A percentile compares a stretch with the other conserved stretches of the same genome.
Evolutionary conservation across 768 basidiomycete species (phyloP).

Genomic region (Flagelloscypha sp.): DNA sequence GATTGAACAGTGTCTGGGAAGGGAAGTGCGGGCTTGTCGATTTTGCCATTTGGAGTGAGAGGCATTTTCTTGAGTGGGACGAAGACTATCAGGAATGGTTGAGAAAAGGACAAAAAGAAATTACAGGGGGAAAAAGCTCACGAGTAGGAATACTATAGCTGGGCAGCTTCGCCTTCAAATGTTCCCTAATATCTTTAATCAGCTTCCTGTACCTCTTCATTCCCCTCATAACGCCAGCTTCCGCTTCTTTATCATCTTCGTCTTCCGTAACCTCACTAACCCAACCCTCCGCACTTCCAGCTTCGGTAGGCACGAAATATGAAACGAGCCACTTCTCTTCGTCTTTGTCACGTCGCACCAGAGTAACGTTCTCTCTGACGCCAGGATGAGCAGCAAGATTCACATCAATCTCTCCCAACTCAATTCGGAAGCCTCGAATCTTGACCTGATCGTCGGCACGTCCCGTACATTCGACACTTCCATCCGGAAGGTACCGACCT

Average conservation of each 20-base stretch:
- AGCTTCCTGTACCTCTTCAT: conserved; percentile 77
- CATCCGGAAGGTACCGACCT: conserved; percentile 87
- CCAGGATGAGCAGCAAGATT: conserved; percentile 89
- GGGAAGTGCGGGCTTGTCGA: conserved; percentile 96
- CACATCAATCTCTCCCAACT: conserved; percentile 96
- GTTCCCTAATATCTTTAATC: conserved; percentile 89
- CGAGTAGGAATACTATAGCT: conserved; percentile 88
- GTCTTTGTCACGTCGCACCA: conserved; percentile 94
- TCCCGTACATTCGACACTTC: conserved; percentile 93
- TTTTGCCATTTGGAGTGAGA: conserved; percentile 96
- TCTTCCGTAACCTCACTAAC: conserved; percentile 53
- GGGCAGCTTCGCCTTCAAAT: conserved; percentile 94
- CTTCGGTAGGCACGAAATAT: conserved; percentile 89
- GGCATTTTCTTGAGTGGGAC: conserved; percentile 95
- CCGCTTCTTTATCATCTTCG: conserved; percentile 44
- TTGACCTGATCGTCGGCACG: conserved; percentile 99
- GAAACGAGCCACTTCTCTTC: conserved; percentile 98
- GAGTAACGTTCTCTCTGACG: conserved; percentile 95
- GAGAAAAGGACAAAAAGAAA: conserved; percentile 4
- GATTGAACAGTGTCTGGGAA: conserved; percentile 93
- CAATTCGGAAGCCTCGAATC: conserved; percentile 98
- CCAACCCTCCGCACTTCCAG: conserved; percentile 55
- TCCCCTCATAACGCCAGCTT: conserved; percentile 60
- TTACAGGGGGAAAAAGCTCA: conserved; percentile 29
- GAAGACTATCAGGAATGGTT: conserved; percentile 54